These are phyloP conservation scores for Cladophialophora exuberans DNA, from an alignment of 2,329 filamentous ascomycete genomes.

Conservation along the genomic window DNA sequence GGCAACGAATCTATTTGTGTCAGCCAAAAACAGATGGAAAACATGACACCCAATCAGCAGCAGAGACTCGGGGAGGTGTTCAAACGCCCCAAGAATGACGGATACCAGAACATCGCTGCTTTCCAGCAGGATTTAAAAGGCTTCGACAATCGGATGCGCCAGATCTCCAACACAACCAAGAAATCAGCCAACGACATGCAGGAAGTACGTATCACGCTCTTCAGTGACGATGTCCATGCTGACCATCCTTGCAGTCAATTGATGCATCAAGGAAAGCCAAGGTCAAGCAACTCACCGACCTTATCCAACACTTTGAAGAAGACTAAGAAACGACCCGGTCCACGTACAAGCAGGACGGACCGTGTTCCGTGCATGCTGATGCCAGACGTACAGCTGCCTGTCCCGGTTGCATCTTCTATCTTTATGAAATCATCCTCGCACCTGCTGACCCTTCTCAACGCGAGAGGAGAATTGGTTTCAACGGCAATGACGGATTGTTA, in stretches of 20 bases:
- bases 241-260: conserved; percentile 21
- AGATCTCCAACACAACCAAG: conserved; percentile 22
- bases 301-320: conserved; percentile 23
- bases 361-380: neutral
- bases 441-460: conserved; percentile 6
- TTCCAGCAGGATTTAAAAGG: conserved; percentile 13
- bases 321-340: conserved; percentile 19
- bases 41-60: conserved; percentile 18
- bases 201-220: conserved; percentile 17
- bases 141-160: conserved; percentile 15
- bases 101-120: neutral
- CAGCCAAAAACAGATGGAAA: conserved; percentile 8
- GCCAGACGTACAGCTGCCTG: neutral
- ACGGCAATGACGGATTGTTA: neutral
- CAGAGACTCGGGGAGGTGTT: conserved; percentile 13
- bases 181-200: conserved; percentile 22
- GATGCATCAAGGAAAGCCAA: conserved; percentile 23
- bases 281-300: conserved; percentile 20
- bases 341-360: neutral
- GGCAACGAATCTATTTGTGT: conserved; percentile 20
- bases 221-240: neutral
- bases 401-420: neutral
- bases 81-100: conserved; percentile 7
- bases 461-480: neutral
- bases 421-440: conserved; percentile 2